Evolutionary conservation across 805 yeast species (phyloP).

Genomic region (Metschnikowia sp.): DNA sequence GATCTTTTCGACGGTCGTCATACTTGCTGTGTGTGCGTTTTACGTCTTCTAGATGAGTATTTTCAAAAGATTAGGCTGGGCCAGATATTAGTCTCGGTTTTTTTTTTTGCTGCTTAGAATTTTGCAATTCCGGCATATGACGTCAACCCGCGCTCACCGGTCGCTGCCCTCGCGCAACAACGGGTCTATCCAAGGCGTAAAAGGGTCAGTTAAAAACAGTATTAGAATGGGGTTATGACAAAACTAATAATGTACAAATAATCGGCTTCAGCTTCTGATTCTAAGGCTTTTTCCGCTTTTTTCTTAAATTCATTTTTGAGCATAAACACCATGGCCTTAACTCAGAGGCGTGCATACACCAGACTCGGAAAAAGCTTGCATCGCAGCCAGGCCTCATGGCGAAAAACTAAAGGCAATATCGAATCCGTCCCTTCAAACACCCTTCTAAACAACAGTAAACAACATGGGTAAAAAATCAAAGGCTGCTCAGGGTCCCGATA

Average conservation of each 20-base stretch:
- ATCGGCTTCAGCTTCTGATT: too few species aligned
- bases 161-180: too few species aligned
- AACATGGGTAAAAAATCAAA: conserved; percentile 50
- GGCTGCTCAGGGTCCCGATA: conserved; percentile 65
- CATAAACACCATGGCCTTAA: background rate
- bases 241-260: too few species aligned
- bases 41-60: background rate
- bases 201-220: too few species aligned
- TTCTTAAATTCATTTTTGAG: background rate
- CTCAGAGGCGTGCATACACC: conserved; percentile 7
- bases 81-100: background rate
- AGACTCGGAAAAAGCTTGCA: conserved; percentile 10
- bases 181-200: too few species aligned
- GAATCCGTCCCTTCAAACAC: background rate
- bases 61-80: background rate
- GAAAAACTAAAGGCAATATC: background rate
- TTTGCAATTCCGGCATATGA: background rate
- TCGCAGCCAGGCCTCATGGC: background rate
- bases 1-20: conserved; percentile 57
- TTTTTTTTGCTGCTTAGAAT: background rate
- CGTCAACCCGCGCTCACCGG: background rate
- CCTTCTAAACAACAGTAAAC: background rate
- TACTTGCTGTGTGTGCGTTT: conserved; percentile 11
- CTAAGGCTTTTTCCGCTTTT: too few species aligned
- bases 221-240: too few species aligned